A percentile compares a stretch with the other conserved stretches of the same genome.
Conservation (phyloP, 306 rosid genomes). For the apple (Malus domestica) region DNA sequence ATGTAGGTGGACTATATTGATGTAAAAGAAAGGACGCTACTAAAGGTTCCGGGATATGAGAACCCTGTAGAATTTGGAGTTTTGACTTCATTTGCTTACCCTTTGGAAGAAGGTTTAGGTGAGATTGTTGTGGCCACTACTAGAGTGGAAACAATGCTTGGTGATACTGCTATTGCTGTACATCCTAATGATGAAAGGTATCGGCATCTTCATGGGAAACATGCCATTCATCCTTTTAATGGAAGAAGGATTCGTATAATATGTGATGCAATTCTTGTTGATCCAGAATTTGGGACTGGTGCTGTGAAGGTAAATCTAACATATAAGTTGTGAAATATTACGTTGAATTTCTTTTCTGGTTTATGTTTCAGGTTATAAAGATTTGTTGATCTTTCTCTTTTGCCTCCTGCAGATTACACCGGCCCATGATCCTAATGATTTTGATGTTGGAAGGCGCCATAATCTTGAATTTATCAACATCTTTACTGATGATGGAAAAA, state of each 20-base stretch:
- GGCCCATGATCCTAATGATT: constrained; percentile 98
- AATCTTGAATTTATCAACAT: constrained; percentile 70
- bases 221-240: constrained; percentile 82
- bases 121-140: constrained; percentile 95
- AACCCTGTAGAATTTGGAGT: constrained; percentile 81
- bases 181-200: constrained; percentile 76
- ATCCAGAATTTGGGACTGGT: constrained; percentile 87
- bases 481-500: constrained; percentile 83
- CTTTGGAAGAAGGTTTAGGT: constrained; percentile 70
- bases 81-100: constrained; percentile 79
- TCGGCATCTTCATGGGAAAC: constrained; percentile 71
- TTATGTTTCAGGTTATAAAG: not conserved
- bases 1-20: constrained; percentile 85
- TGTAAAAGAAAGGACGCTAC: constrained; percentile 61
- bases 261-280: constrained; percentile 85
- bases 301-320: constrained; percentile 77
- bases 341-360: constrained; percentile 1
- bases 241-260: constrained; percentile 73
- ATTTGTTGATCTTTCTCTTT: constrained; percentile 12
- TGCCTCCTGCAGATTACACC: constrained; percentile 77
- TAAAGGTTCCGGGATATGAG: constrained; percentile 77
- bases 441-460: constrained; percentile 87
- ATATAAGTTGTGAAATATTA: not conserved
- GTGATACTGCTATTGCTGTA: constrained; percentile 89
- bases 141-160: constrained; percentile 94